phyloP scores from a whole-genome alignment of 1,284 basidiomycete species.

The Omphalotus olearius region DNA sequence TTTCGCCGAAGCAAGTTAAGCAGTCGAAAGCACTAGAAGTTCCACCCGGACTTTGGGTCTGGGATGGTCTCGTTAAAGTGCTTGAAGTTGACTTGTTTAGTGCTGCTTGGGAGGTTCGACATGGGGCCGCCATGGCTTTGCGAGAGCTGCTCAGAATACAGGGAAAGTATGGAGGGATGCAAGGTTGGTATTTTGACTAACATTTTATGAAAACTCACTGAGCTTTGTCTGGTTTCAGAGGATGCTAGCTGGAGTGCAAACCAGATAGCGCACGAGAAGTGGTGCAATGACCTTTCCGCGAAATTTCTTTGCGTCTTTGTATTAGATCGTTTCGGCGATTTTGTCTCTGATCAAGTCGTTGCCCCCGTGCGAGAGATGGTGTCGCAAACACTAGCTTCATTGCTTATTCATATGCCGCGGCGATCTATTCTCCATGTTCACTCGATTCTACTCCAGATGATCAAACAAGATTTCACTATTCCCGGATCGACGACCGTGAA shows the following conservation, averaged over 20 bases:
- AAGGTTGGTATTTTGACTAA: constrained; percentile 36
- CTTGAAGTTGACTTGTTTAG: constrained; percentile 86
- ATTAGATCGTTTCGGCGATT: constrained; percentile 97
- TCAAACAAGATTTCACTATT: constrained; percentile 74
- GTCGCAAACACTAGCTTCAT: constrained; percentile 89
- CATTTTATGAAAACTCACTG: background rate
- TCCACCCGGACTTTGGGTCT: constrained; percentile 78
- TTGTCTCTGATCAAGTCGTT: constrained; percentile 95
- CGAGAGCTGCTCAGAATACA: constrained; percentile 88
- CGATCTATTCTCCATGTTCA: constrained; percentile 80
- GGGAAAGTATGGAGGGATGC: constrained; percentile 81
- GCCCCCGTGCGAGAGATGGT: constrained; percentile 97
- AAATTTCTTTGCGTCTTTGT: constrained; percentile 89
- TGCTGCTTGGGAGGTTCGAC: constrained; percentile 89
- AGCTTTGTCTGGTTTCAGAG: constrained; percentile 30
- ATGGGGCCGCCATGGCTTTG: constrained; percentile 91
- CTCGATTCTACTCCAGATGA: constrained; percentile 87
- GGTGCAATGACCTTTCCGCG: constrained; percentile 88
- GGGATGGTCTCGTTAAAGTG: constrained; percentile 81
- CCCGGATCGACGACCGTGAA: constrained; percentile 30
- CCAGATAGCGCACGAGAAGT: constrained; percentile 66
- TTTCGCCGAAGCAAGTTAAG: constrained; percentile 69
- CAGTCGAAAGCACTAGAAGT: constrained; percentile 74
- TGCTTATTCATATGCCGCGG: constrained; percentile 83
- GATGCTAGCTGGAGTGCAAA: constrained; percentile 53